Evolutionary conservation across 495 filamentous ascomycete genomes (phyloP).

Genomic region (Podospora anserina): DNA sequence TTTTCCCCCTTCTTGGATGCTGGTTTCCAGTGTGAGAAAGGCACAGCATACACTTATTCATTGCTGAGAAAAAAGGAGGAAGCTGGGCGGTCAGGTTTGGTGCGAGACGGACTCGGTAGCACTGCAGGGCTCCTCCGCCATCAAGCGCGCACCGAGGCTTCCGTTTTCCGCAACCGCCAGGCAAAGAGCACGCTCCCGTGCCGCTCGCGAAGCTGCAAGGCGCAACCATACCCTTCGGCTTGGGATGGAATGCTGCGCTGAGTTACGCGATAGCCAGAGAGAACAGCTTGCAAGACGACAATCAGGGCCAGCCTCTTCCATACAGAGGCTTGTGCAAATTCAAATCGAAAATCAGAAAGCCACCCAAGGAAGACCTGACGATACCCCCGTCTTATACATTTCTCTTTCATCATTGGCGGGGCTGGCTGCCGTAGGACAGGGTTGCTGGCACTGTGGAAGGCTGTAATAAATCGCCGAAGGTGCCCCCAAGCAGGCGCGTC

Average conservation of each 20-base stretch:
- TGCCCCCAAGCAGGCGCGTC: not conserved
- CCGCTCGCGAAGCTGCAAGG: conserved; percentile 2
- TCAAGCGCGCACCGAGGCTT: conserved; percentile 3
- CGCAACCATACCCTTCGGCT: not conserved
- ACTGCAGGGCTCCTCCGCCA: not conserved
- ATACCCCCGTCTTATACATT: not conserved
- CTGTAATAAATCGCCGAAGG: not conserved
- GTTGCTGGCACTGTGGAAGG: not conserved
- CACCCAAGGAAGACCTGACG: not conserved
- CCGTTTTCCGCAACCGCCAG: conserved; percentile 1
- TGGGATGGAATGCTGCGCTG: not conserved
- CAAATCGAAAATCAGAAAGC: no score
- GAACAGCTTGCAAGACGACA: not conserved
- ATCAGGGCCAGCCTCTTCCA: no score
- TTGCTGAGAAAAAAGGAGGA: not conserved
- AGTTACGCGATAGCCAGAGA: not conserved
- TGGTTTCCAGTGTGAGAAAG: not conserved
- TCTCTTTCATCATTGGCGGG: not conserved
- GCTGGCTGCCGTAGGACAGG: not conserved
- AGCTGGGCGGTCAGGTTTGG: not conserved
- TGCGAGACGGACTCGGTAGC: not conserved
- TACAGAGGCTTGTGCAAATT: no score
- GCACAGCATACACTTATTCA: not conserved
- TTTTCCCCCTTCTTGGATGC: not conserved
- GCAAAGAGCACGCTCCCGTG: not conserved